Base-by-base conservation (phyloP, 805 yeast genomes). In the Saturnispora mendoncae region DNA sequence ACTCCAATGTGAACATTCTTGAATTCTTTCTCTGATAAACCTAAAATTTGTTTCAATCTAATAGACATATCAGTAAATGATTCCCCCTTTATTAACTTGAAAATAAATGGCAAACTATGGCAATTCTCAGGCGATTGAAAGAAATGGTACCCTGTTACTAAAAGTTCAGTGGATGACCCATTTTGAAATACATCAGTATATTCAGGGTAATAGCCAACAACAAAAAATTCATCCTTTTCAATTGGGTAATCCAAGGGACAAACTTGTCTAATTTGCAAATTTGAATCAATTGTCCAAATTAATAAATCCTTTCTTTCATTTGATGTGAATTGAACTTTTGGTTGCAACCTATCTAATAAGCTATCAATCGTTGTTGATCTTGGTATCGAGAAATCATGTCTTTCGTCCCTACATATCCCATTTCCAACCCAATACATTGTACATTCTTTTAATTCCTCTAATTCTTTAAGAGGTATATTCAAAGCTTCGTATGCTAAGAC, bases 31-130 rank as follows among this genome's bases (percentile, higher is more conserved):
- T 76, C 80, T 8, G 88, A 86, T 42, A 84, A 62, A 0, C 96
- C 95, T 46, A 88, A 62, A 39, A 72, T 71, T 46, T 67, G 68
- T 54, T 80, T 80, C 46, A 92, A 64, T 46, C 97, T 72, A 14
- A 63, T 68, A 51, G 71, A 77, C 2, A 94, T 80, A 10, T 72
- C 77, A 3, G 59, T 55, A 35, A 84, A 74, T 34, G 64, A 61
- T 57, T 92, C 98, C 12, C 69, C 75, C 7, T 84, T 79, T 36
- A 74, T 68, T 6, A 84, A 60, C n/a, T 76, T 72, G 56, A 88
- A 84, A 8, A 83, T 64, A 56, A 88, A 88, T 4, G 97, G 94
- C 37, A 81, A 68, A n/a, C 95, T 88, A 58, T 88, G 97, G 32
- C 69, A 63, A 47, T 67, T 67, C 33, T 67, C 70, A 20, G 80